Conservation (phyloP, 176 grass and related monocot genomes). For the Guadua angustifolia region DNA sequence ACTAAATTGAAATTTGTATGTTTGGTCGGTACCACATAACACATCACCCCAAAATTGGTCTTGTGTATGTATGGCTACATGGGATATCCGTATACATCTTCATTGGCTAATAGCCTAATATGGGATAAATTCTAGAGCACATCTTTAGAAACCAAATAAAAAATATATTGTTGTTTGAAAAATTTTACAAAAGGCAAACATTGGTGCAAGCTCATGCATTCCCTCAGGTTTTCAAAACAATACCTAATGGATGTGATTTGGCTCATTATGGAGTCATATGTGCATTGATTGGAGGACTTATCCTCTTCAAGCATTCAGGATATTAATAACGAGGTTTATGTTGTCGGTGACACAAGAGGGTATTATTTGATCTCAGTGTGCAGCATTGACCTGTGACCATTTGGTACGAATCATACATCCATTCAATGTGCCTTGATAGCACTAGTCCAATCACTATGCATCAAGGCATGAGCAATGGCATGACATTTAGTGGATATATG, state of each 20-base stretch:
- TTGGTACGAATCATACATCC: conserved; percentile 29
- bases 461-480: conserved; percentile 33
- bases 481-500: conserved; percentile 32
- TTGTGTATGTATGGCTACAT: conserved; percentile 1
- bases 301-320: conserved; percentile 4
- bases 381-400: conserved; percentile 38
- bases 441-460: conserved; percentile 4
- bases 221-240: background rate
- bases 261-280: conserved; percentile 6
- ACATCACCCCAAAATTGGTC: background rate
- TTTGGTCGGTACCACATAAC: background rate
- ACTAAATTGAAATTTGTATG: background rate
- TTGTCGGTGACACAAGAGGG: background rate
- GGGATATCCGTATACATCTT: background rate
- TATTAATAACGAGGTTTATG: conserved; percentile 11
- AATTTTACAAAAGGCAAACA: background rate
- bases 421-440: conserved; percentile 43
- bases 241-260: background rate
- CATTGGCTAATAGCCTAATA: conserved; percentile 9
- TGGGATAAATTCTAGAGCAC: background rate
- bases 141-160: background rate
- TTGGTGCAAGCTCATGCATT: conserved; percentile 13
- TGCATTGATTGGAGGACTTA: background rate
- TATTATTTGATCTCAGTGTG: conserved; percentile 29
- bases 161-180: background rate